Base-by-base conservation (phyloP, 345 rosid species). In the Eucalyptus decipiens region DNA sequence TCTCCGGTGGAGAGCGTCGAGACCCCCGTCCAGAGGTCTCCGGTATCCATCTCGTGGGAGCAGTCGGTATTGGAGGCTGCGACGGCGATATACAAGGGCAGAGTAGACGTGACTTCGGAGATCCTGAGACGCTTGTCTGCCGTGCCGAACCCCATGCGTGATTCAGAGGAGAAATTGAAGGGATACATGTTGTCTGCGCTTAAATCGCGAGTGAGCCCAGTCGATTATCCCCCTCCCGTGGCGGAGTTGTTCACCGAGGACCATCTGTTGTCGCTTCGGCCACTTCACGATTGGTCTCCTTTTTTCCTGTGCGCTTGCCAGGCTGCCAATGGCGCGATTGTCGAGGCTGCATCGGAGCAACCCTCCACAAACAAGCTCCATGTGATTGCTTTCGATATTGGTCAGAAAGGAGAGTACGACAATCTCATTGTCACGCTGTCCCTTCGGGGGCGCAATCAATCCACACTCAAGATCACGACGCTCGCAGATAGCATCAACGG, bases 291-390 rank as follows among this genome's bases (percentile, higher is more conserved):
- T 52, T 30, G 93, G 5, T 96, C 97, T 91, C 97, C 96, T 23
- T 97, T 96, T 92, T 97, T 96, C 90, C 91, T 93, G 86, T 96
- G 94, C 30, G 95, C 97, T 24, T 96, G 97, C 91, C 83, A 91
- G 95, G 97, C 97, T 28, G 98, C 99, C 9, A 97, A 96, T 92
- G 93, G 91, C 86, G 98, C 97, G 86, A 96, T 97, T 80, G 91
- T 97, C 11, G 97, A 96, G 37, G 94, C 95, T 24, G 91, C 95
- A 9, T 86, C 90, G 54, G 95, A 95, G 69, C 93, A 92, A 60
- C 28, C 85, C 92, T 90, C 72, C 11, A 90, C 88, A 56, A 89
- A 89, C 69, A 85, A 88, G 87, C 85, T 95, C 83, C 99, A 97
- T 89, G 95, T 97, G 11, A 85, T 97, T 54, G 98, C 97, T 92